Evolutionary conservation across 192 early-diverging fungal genomes (phyloP), one percentile per base, ranked within the genome.

Genomic region (Spinellus fusiger): DNA sequence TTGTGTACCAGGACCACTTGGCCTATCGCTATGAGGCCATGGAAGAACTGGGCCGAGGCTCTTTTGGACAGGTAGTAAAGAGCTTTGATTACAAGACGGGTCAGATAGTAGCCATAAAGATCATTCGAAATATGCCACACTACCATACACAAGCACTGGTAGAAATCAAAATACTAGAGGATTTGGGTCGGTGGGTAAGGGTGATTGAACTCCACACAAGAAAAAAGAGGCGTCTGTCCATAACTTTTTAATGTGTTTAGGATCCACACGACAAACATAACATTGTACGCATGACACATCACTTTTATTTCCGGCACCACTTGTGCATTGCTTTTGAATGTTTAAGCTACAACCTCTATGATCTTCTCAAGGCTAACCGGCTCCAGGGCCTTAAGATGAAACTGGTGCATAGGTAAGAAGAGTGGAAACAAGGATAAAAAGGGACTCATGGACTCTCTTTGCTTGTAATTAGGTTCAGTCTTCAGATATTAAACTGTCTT

Each of bases 291-390:
- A 93, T 96, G 84, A 78, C 83, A 1, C 89, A 89, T 23, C 80
- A 84, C 68, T 97, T 97, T 71, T 81, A 90, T 53, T 97, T 97
- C 82, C 84, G 95, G 47, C 90, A 86, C 61, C 95, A 97, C 74
- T 72, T 97, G 54, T 96, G 94, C 66, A 93, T 97, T 54, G 91
- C 89, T 1, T 92, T 91, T 71, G 95, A 97, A 69, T 80, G 93
- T 46, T 79, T 97, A 31, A 90, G 89, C 27, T 86, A 90, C 52
- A 97, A 97, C 51, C 73, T 97, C 56, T 97, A 97, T 73, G 95
- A 97, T 65, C 94, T 92, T 79, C 83, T 97, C 48, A 94, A 94
- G 76, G 87, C 83, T n/a, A 89, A 92, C 62, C 78, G 85, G 40
- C 96, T 96, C 75, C 77, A 87, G n/a, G 95, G 95, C 5, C 90